A percentile compares a stretch with the other conserved stretches of the same genome.
These are phyloP conservation scores for Westerdykella aurantiaca DNA, from an alignment of 2,329 filamentous ascomycete species.

Conservation along the genomic window DNA sequence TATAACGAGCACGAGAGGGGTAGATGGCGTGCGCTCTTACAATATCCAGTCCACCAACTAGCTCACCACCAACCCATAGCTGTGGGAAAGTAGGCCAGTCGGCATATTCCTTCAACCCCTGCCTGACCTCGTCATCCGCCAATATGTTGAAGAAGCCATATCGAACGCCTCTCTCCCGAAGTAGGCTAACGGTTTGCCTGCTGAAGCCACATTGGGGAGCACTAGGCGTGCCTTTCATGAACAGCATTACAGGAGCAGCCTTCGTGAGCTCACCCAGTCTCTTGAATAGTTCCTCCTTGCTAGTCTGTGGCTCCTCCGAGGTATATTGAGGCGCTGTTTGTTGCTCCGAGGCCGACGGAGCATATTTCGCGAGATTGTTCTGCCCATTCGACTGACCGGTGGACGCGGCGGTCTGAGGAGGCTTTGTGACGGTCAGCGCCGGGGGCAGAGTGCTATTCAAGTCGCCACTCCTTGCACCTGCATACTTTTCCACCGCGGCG, in stretches of 20 bases:
- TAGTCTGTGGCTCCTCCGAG: constrained; percentile 37
- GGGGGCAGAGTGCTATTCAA: constrained; percentile 37
- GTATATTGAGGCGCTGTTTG: constrained; percentile 45
- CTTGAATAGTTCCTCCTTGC: constrained; percentile 79
- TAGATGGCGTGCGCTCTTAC: constrained; percentile 50
- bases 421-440: constrained; percentile 42
- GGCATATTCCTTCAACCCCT: constrained; percentile 94
- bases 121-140: constrained; percentile 92
- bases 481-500: constrained; percentile 77
- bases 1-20: not conserved
- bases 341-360: constrained; percentile 39
- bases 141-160: constrained; percentile 99
- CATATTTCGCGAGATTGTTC: constrained; percentile 43
- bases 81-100: constrained; percentile 99
- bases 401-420: constrained; percentile 32
- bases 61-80: constrained; percentile 82
- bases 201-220: constrained; percentile 92
- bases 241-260: constrained; percentile 95
- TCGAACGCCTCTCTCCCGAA: constrained; percentile 85
- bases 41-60: constrained; percentile 95
- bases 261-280: constrained; percentile 80
- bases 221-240: constrained; percentile 99
- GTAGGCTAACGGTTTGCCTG: constrained; percentile 75
- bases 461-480: constrained; percentile 45
- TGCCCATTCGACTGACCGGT: constrained; percentile 12